These are phyloP conservation scores for Yueomyces sinensis DNA, from an alignment of 805 yeast species.

Conservation along the genomic window DNA sequence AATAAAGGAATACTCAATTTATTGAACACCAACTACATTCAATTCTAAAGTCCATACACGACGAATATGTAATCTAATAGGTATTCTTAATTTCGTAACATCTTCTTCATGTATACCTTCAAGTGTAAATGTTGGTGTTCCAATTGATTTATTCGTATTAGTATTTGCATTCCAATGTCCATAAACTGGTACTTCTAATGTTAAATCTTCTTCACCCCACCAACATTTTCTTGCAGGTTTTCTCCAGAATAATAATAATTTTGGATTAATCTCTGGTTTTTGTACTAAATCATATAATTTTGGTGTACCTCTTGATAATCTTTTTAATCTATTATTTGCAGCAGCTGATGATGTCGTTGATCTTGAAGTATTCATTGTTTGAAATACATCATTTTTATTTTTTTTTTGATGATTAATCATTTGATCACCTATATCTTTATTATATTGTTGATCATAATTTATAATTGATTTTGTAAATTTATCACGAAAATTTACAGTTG, in stretches of 20 bases:
- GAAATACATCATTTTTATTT: constrained; percentile 4
- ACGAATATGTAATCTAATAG: constrained; percentile 68
- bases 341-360: not conserved
- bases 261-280: constrained; percentile 28
- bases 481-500: constrained; percentile 17
- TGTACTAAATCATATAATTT: constrained; percentile 1
- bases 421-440: not conserved
- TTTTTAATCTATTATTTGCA: not conserved
- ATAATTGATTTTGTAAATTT: constrained; percentile 7
- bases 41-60: constrained; percentile 96
- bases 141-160: not conserved
- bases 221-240: constrained; percentile 98
- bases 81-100: constrained; percentile 16
- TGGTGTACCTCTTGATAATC: constrained; percentile 3
- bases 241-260: constrained; percentile 84
- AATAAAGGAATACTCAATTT: not conserved
- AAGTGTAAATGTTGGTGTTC: not conserved
- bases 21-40: constrained; percentile 71
- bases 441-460: not conserved
- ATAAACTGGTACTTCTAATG: constrained; percentile 26
- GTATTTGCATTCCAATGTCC: constrained; percentile 9
- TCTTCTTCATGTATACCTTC: constrained; percentile 1
- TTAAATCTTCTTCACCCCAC: constrained; percentile 69
- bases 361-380: not conserved
- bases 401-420: not conserved